Evolutionary conservation across 2,329 filamentous ascomycete genomes (phyloP).

Genomic region (Harringtonia lauricola): DNA sequence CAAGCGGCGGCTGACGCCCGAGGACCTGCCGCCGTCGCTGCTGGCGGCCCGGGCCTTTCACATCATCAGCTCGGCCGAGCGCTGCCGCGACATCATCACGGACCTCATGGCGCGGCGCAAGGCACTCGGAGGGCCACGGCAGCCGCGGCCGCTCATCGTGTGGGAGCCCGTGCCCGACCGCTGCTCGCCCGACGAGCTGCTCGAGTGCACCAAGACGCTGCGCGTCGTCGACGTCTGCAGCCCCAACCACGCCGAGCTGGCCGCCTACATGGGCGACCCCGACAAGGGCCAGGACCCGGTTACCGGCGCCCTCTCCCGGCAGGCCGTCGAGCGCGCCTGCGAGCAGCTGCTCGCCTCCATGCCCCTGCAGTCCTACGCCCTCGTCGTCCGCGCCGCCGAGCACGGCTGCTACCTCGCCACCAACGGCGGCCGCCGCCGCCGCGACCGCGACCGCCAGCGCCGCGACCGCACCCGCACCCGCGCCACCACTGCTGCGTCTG

Average conservation of each 20-base stretch:
- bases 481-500: constrained; percentile 16
- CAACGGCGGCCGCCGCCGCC: constrained; percentile 36
- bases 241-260: constrained; percentile 86
- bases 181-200: constrained; percentile 59
- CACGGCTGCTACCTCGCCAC: constrained; percentile 58
- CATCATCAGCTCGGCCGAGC: constrained; percentile 68
- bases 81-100: constrained; percentile 65
- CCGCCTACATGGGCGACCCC: constrained; percentile 63
- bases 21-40: constrained; percentile 55
- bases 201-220: constrained; percentile 53
- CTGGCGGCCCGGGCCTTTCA: constrained; percentile 72
- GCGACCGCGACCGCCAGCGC: neutral
- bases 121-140: constrained; percentile 9
- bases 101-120: constrained; percentile 50
- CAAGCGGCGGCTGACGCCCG: constrained; percentile 68
- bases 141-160: constrained; percentile 58
- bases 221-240: constrained; percentile 52
- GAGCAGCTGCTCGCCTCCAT: constrained; percentile 53
- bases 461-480: too few relatives aligned
- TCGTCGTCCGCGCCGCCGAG: constrained; percentile 62
- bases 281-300: constrained; percentile 40
- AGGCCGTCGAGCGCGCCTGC: constrained; percentile 45
- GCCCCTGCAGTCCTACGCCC: constrained; percentile 51
- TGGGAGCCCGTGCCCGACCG: constrained; percentile 95
- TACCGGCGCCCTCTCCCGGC: constrained; percentile 40